Conservation (phyloP, 2,329 filamentous ascomycete species). For the Scedosporium dehoogii region DNA sequence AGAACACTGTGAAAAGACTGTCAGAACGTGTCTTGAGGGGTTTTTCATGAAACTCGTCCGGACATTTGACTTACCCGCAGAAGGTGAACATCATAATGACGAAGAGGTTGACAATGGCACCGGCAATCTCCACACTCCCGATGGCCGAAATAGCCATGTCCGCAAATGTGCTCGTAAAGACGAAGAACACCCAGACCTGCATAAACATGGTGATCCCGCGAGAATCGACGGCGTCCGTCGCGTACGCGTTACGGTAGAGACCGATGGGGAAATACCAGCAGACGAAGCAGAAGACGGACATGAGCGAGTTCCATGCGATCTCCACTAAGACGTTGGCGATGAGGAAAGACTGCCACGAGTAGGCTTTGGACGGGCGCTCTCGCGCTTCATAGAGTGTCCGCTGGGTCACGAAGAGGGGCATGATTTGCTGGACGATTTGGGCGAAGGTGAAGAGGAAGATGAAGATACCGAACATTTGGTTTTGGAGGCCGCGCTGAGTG, state of each 20-base stretch:
- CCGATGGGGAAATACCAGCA: slow-evolving; percentile 62
- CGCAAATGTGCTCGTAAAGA: slow-evolving; percentile 58
- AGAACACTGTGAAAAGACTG: slow-evolving; percentile 37
- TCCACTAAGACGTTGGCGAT: slow-evolving; percentile 52
- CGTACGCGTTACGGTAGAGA: slow-evolving; percentile 46
- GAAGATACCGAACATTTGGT: slow-evolving; percentile 64
- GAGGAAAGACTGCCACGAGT: slow-evolving; percentile 60
- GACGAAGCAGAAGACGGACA: slow-evolving; percentile 51
- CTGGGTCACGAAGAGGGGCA: slow-evolving; percentile 61
- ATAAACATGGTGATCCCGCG: slow-evolving; percentile 55
- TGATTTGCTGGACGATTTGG: slow-evolving; percentile 53
- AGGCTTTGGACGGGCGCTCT: slow-evolving; percentile 57
- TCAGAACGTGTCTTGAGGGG: not conserved
- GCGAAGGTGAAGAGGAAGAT: slow-evolving; percentile 63
- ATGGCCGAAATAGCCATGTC: slow-evolving; percentile 55
- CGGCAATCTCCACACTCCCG: slow-evolving; percentile 51
- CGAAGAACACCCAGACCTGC: slow-evolving; percentile 51
- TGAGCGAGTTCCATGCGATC: slow-evolving; percentile 55
- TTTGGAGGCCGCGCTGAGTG: slow-evolving; percentile 56
- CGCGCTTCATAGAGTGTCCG: slow-evolving; percentile 61
- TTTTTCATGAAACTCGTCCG: not conserved
- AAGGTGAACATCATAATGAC: slow-evolving; percentile 57
- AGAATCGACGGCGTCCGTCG: slow-evolving; percentile 30
- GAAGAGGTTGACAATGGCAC: slow-evolving; percentile 53
- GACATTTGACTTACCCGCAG: slow-evolving; percentile 22